A percentile compares a stretch with the other conserved stretches of the same genome.
Evolutionary conservation across 1,284 basidiomycete species (phyloP).

Genomic region (Xerocomus alliaceus): DNA sequence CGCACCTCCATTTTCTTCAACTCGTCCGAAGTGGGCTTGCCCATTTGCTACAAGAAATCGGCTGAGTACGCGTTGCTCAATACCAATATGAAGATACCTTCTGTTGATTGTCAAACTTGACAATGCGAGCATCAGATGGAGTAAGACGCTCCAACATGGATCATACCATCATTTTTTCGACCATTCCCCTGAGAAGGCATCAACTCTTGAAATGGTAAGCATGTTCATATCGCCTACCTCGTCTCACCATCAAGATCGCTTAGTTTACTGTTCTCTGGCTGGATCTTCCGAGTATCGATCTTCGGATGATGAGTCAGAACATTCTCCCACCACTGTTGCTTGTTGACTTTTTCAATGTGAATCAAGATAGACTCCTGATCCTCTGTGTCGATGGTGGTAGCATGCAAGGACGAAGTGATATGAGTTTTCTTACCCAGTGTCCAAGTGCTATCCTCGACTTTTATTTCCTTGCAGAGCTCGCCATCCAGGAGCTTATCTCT

Average conservation of each 20-base stretch:
- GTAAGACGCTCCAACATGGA: neutral
- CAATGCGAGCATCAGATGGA: slow-evolving; percentile 15
- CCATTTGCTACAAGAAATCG: slow-evolving; percentile 76
- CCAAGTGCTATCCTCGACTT: slow-evolving; percentile 97
- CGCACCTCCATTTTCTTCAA: slow-evolving; percentile 85
- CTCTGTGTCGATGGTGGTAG: slow-evolving; percentile 56
- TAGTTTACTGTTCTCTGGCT: slow-evolving; percentile 94
- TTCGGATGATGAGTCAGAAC: slow-evolving; percentile 94
- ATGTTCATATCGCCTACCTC: slow-evolving; percentile 54
- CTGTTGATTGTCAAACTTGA: slow-evolving; percentile 95
- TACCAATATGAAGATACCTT: slow-evolving; percentile 60
- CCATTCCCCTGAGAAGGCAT: slow-evolving; percentile 79
- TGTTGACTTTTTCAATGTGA: slow-evolving; percentile 88
- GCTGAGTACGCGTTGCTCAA: neutral
- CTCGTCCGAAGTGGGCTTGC: slow-evolving; percentile 92
- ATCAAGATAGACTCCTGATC: slow-evolving; percentile 77
- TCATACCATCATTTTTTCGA: slow-evolving; percentile 99
- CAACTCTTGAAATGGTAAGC: neutral
- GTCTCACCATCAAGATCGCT: slow-evolving; percentile 96
- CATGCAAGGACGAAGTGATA: slow-evolving; percentile 9
- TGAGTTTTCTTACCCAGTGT: slow-evolving; percentile 69
- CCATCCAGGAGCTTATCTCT: slow-evolving; percentile 86
- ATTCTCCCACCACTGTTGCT: slow-evolving; percentile 97
- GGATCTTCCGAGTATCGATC: slow-evolving; percentile 96
- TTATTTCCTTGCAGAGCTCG: slow-evolving; percentile 93